phyloP scores from a whole-genome alignment of 2,329 filamentous ascomycete species.

The Nemania sp. region DNA sequence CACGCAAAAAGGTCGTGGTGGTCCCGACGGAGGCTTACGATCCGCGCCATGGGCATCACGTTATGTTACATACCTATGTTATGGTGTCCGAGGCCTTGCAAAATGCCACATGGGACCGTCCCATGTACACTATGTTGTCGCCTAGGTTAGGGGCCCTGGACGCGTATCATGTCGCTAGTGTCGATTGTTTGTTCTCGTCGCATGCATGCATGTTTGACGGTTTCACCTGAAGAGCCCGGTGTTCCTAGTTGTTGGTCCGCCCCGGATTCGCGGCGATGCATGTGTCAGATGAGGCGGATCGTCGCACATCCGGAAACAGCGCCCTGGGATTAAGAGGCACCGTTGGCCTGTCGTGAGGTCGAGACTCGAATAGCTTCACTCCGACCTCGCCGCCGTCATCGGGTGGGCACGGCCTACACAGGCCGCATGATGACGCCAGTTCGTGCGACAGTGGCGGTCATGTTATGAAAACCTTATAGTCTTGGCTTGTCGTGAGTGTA shows the following conservation, averaged over 20 bases:
- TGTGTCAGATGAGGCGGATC: constrained; percentile 20
- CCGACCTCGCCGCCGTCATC: background rate
- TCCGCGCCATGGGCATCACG: background rate
- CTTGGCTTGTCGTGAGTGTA: background rate
- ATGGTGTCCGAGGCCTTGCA: constrained; percentile 16
- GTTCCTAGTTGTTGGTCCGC: constrained; percentile 6
- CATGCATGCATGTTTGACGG: constrained; percentile 14
- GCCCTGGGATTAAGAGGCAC: constrained; percentile 16
- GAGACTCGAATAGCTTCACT: constrained; percentile 19
- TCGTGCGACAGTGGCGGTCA: background rate
- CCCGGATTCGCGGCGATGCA: constrained; percentile 14
- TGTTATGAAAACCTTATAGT: constrained; percentile 1
- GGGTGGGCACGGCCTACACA: background rate
- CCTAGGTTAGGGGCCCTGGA: constrained; percentile 12
- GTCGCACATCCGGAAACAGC: constrained; percentile 19
- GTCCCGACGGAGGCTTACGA: too few species aligned
- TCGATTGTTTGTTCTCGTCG: constrained; percentile 12
- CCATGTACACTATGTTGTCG: constrained; percentile 1
- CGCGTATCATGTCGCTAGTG: constrained; percentile 19
- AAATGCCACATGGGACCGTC: constrained; percentile 16
- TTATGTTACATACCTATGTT: too few species aligned
- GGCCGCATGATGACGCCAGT: background rate
- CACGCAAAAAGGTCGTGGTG: too few species aligned
- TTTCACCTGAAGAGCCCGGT: constrained; percentile 10
- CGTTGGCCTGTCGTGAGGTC: background rate